Evolutionary conservation across 129 eudicot genomes (phyloP), one percentile per base, ranked within the genome.

Genomic region (Flaveria bidentis): DNA sequence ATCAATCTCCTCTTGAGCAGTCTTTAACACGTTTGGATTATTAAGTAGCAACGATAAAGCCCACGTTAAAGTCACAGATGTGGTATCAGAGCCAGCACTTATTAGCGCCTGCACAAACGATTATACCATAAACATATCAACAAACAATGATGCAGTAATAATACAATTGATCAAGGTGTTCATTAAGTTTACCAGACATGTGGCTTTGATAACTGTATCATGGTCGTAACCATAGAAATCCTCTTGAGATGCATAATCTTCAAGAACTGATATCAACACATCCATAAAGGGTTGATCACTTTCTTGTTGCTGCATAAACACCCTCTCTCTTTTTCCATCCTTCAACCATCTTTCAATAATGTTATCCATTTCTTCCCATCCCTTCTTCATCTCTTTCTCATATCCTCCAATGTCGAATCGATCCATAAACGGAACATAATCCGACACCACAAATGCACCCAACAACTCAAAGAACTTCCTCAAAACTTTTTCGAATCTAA

Each of bases 371-470:
- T 78, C 84, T 39, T 55, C 64, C 4, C 78, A 75, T 13, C 20
- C 47, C 10, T 1, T 28, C 61, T 64, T 85, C 85, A 85, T 81
- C 6, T 17, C 55, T 22, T 85, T 85, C 64, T 74, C 68, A 25
- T 81, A 53, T n/a, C 85, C 88, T 14, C 76, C 80, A 6, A 81
- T 0, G 74, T 81, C 88, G 70, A 84, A 45, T 80, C 80, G 67
- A 71, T 69, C 30, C 4, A 73, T 30, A 23, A 18, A 56, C 2
- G 88, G 85, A 16, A 84, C 49, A 0, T 68, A 80, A 73, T 84
- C 88, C 0, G 83, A 84, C 52, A 77, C 66, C 6, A 73, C 45
- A 72, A 71, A 77, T 3, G 17, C 74, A 8, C 84, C 87, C 60
- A 78, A 22, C 22, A 47, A 42, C 42, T 83, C 61, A 5, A 83